Base-by-base conservation (phyloP, 2,329 filamentous ascomycete genomes). In the Amylocarpus encephaloides region DNA sequence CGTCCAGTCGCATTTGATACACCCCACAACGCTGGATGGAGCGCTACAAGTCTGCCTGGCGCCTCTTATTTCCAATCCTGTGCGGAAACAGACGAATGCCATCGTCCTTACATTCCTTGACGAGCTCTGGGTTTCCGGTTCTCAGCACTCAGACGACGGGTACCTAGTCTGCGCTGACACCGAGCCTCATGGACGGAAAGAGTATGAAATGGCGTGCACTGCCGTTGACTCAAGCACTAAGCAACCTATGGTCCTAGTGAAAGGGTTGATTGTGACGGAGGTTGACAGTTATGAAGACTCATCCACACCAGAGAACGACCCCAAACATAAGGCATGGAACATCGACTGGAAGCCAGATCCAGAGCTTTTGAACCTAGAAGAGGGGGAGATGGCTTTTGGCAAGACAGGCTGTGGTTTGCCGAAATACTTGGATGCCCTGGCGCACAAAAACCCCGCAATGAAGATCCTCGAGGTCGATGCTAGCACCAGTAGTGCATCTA, bases 381-480 rank as follows among this genome's bases (percentile, higher is more conserved):
- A 40, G 10, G 38, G 6, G 5, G n/a, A 11, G 13, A 40, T 9
- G 5, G n/a, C 16, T 5, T 40, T 40, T 40, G 5, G 10, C 3
- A 18, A 5, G 10, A 16, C 38, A 11, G 16, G n/a, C n/a, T n/a
- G n/a, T 7, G n/a, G 13, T 15, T 3, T 40, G 13, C 13, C 7
- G 12, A 13, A 22, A 6, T 43, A 16, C 18, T 30, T 30, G 7
- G 43, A 46, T 7, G 29, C 18, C 5, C 12, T 52, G 11, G 52
- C 33, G 11, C 59, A 60, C 26, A 56, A 61, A 43, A 52, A 51
- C 38, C 59, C 58, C 1, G 49, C 46, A 15, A 33, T 56, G 34
- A 50, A 51, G 22, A 54, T 62, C 39, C 50, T 62, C 9, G 56
- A 62, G 46, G 52, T 61, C 35, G 52, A 52, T 12, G 54, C 43